phyloP scores from a whole-genome alignment of 805 yeast genomes.

The Candida silvatica region DNA sequence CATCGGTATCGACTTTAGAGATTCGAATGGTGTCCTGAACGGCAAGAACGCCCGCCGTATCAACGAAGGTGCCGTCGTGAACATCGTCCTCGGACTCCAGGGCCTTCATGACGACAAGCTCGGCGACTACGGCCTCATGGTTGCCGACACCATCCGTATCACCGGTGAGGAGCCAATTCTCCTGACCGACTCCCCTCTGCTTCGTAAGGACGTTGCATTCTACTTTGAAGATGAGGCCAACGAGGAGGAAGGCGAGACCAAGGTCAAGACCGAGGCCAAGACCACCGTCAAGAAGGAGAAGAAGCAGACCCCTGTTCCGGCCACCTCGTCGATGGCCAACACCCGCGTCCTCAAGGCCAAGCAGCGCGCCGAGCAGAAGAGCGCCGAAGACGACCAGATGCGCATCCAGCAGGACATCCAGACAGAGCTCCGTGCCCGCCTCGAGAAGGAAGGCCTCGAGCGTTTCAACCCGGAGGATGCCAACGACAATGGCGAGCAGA shows the following conservation, averaged over 20 bases:
- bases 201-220: constrained; percentile 69
- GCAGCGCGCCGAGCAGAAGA: constrained; percentile 66
- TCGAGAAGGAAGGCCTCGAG: constrained; percentile 80
- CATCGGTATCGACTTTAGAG: constrained; percentile 85
- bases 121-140: constrained; percentile 58
- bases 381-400: constrained; percentile 71
- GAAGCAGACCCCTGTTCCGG: constrained; percentile 7
- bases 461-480: constrained; percentile 78
- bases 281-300: constrained; percentile 7
- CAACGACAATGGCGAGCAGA: constrained; percentile 48
- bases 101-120: constrained; percentile 44
- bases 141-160: constrained; percentile 77
- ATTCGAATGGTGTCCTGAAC: constrained; percentile 64
- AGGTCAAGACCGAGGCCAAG: constrained; percentile 4
- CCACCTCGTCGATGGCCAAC: constrained; percentile 26
- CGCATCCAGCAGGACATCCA: constrained; percentile 78
- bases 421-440: constrained; percentile 68
- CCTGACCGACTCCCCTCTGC: constrained; percentile 68
- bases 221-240: constrained; percentile 68
- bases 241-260: constrained; percentile 12
- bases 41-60: constrained; percentile 62
- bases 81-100: constrained; percentile 71
- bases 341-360: constrained; percentile 73
- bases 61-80: constrained; percentile 65
- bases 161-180: constrained; percentile 51